Evolutionary conservation across 2,329 filamentous ascomycete genomes (phyloP).

Genomic region (Colletotrichum zoysiae): DNA sequence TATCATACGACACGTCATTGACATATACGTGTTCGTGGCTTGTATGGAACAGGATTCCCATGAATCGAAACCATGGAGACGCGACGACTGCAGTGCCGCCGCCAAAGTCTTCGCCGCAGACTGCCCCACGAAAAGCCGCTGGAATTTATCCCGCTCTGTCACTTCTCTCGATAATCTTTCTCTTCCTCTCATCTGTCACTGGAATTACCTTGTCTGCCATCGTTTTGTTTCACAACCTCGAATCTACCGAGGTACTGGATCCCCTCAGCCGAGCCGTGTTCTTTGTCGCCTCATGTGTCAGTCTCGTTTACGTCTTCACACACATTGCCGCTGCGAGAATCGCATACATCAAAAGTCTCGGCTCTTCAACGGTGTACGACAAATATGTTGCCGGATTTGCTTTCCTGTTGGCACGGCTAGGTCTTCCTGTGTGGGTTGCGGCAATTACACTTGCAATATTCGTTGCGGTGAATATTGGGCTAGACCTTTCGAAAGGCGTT

Average conservation of each 20-base stretch:
- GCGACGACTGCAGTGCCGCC: constrained; percentile 38
- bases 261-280: constrained; percentile 36
- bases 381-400: constrained; percentile 31
- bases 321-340: constrained; percentile 18
- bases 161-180: constrained; percentile 19
- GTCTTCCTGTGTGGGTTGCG: constrained; percentile 30
- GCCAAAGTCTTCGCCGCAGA: constrained; percentile 3
- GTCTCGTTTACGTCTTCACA: constrained; percentile 28
- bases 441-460: constrained; percentile 34
- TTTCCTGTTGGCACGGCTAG: constrained; percentile 28
- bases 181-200: constrained; percentile 25
- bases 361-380: constrained; percentile 6
- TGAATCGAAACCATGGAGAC: constrained; percentile 30
- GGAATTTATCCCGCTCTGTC: constrained; percentile 30
- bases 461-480: constrained; percentile 32
- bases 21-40: not conserved
- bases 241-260: constrained; percentile 28
- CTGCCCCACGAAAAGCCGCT: constrained; percentile 6
- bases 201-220: constrained; percentile 31
- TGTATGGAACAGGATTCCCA: constrained; percentile 33
- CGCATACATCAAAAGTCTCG: constrained; percentile 15
- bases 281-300: constrained; percentile 35
- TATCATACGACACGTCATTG: not conserved
- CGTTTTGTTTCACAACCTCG: constrained; percentile 22
- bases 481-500: constrained; percentile 31